phyloP scores from a whole-genome alignment of 331 rosid genomes.

The Ulmus americana region DNA sequence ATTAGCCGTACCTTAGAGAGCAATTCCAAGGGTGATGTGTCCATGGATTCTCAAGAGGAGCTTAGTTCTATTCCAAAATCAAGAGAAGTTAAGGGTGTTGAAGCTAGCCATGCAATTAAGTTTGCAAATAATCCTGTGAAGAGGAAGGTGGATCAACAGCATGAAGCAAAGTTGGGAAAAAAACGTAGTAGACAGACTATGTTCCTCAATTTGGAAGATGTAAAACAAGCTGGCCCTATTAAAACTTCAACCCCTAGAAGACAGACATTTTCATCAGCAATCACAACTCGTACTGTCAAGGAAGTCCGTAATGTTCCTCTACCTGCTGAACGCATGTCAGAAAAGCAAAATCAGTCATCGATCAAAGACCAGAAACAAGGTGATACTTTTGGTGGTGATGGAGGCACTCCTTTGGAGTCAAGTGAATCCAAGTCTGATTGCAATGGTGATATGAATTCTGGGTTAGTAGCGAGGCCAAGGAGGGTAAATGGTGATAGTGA shows the following conservation, averaged over 20 bases:
- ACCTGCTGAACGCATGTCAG: slow-evolving; percentile 57
- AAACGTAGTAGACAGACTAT: slow-evolving; percentile 90
- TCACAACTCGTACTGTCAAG: slow-evolving; percentile 60
- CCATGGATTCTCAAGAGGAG: slow-evolving; percentile 60
- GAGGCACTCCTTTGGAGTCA: slow-evolving; percentile 43
- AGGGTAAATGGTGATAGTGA: slow-evolving; percentile 60
- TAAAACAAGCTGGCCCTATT: slow-evolving; percentile 83
- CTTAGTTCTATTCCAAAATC: slow-evolving; percentile 46
- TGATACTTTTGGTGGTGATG: slow-evolving; percentile 52
- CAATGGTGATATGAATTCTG: slow-evolving; percentile 60
- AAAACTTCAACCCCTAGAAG: slow-evolving; percentile 93
- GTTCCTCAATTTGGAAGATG: slow-evolving; percentile 96
- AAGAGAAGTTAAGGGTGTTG: slow-evolving; percentile 78
- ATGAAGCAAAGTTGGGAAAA: slow-evolving; percentile 91
- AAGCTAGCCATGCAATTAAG: slow-evolving; percentile 75
- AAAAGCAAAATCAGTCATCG: slow-evolving; percentile 34
- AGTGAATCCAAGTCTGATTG: slow-evolving; percentile 57
- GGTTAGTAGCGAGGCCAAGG: slow-evolving; percentile 47
- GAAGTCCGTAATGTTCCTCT: slow-evolving; percentile 52
- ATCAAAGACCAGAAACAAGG: slow-evolving; percentile 60
- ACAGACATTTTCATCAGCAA: slow-evolving; percentile 54
- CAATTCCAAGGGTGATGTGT: slow-evolving; percentile 48
- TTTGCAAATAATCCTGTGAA: slow-evolving; percentile 73
- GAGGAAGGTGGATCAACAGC: slow-evolving; percentile 78
- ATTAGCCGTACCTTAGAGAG: slow-evolving; percentile 47